Evolutionary conservation across 2,329 filamentous ascomycete genomes (phyloP).

Genomic region (Penicillium digitatum): DNA sequence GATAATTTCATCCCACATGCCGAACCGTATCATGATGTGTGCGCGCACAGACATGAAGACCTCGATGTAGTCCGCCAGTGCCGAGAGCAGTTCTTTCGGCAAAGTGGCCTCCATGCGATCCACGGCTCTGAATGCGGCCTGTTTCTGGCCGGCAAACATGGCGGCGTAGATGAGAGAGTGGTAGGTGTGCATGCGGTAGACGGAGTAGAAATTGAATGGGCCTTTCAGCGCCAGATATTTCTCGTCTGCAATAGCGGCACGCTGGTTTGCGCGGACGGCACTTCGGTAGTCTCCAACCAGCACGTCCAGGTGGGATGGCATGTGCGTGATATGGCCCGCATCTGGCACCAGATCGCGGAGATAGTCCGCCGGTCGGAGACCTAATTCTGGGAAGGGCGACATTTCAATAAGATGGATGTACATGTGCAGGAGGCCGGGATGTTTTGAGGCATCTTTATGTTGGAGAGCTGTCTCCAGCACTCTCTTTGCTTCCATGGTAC

Average conservation of each 20-base stretch:
- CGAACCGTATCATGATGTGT: slow-evolving; percentile 70
- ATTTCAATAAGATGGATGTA: slow-evolving; percentile 79
- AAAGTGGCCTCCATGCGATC: slow-evolving; percentile 58
- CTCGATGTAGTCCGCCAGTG: slow-evolving; percentile 78
- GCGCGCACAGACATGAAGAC: slow-evolving; percentile 63
- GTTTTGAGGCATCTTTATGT: slow-evolving; percentile 48
- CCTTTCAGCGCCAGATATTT: slow-evolving; percentile 59
- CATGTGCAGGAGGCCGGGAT: slow-evolving; percentile 69
- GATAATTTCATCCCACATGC: slow-evolving; percentile 65
- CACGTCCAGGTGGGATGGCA: slow-evolving; percentile 74
- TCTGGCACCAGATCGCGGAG: slow-evolving; percentile 65
- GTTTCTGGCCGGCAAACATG: slow-evolving; percentile 68
- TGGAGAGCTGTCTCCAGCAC: slow-evolving; percentile 58
- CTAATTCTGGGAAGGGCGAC: slow-evolving; percentile 63
- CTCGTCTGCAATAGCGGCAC: slow-evolving; percentile 65
- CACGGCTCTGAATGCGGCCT: slow-evolving; percentile 60
- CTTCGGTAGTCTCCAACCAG: slow-evolving; percentile 66
- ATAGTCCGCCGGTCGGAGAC: slow-evolving; percentile 57
- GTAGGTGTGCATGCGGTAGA: slow-evolving; percentile 71
- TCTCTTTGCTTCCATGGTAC: slow-evolving; percentile 55
- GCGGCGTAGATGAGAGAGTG: slow-evolving; percentile 73
- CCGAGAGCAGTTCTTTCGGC: slow-evolving; percentile 62
- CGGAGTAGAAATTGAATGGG: slow-evolving; percentile 66
- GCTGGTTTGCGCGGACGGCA: slow-evolving; percentile 63
- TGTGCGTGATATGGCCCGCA: slow-evolving; percentile 67